phyloP scores from a whole-genome alignment of 805 yeast species.

The Wickerhamiella azymoides region DNA sequence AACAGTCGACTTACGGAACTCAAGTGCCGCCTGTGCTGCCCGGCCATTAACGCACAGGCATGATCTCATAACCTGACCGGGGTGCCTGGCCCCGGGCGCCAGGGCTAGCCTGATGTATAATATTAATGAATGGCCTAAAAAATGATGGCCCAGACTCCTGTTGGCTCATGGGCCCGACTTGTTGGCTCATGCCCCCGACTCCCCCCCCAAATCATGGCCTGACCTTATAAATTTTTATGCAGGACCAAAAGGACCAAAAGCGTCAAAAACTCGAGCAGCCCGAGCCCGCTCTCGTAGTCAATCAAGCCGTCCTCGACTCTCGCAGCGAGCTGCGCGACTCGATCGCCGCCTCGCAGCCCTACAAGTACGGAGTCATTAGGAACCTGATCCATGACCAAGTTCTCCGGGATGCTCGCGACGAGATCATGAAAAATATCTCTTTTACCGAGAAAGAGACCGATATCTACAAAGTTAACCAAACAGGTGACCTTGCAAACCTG shows the following conservation, averaged over 20 bases:
- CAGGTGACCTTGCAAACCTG: constrained; percentile 82
- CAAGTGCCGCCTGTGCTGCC: no score
- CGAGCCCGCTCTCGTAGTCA: not conserved
- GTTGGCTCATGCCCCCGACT: no score
- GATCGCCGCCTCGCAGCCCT: constrained; percentile 58
- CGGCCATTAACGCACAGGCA: no score
- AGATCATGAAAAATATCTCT: constrained; percentile 68
- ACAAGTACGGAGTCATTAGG: constrained; percentile 75
- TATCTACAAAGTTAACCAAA: constrained; percentile 75
- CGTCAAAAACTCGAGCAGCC: constrained; percentile 1
- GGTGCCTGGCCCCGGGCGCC: no score
- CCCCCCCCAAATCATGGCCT: no score
- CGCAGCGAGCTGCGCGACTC: constrained; percentile 8
- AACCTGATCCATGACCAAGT: constrained; percentile 63
- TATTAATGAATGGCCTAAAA: no score
- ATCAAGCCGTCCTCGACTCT: not conserved
- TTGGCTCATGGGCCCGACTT: no score
- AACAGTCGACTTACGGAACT: no score
- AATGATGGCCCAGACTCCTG: no score
- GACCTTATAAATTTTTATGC: not conserved
- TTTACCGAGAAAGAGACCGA: constrained; percentile 96
- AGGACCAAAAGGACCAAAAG: not conserved
- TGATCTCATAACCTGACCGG: no score
- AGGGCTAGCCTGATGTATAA: no score
- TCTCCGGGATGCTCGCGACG: constrained; percentile 66